Conservation (phyloP, 306 rosid species). For the Senna tora region DNA sequence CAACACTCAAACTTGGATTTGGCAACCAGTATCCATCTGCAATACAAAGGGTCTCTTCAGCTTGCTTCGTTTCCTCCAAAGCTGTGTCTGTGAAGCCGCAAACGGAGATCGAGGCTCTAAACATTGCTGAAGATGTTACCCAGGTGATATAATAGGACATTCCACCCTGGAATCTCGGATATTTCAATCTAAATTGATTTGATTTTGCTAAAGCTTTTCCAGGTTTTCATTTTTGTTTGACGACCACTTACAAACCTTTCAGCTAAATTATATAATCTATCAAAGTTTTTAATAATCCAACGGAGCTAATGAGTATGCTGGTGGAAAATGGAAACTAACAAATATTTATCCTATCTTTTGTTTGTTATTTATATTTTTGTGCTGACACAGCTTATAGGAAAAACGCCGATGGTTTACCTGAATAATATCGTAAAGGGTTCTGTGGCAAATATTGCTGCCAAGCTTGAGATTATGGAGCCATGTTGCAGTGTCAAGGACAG, state of each 20-base stretch:
- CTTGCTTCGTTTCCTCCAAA: slow-evolving; percentile 60
- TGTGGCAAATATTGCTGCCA: slow-evolving; percentile 91
- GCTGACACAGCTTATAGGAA: slow-evolving; percentile 83
- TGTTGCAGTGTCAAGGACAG: slow-evolving; percentile 99
- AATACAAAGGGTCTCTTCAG: slow-evolving; percentile 34
- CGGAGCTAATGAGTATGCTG: too few species aligned
- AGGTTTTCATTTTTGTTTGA: background rate
- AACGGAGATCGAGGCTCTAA: slow-evolving; percentile 76
- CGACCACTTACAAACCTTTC: too few species aligned
- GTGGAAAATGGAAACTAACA: slow-evolving; percentile 1
- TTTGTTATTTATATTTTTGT: slow-evolving; percentile 30
- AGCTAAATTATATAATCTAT: too few species aligned
- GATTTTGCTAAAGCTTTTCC: background rate
- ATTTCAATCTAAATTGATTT: too few species aligned
- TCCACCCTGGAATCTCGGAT: too few species aligned
- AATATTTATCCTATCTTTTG: background rate
- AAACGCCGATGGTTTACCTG: slow-evolving; percentile 98
- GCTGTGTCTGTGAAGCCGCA: slow-evolving; percentile 64
- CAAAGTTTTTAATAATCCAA: too few species aligned
- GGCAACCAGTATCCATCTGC: slow-evolving; percentile 10
- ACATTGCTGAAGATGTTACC: slow-evolving; percentile 87
- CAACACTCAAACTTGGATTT: slow-evolving; percentile 31
- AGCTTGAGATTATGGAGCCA: slow-evolving; percentile 99
- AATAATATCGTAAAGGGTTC: slow-evolving; percentile 77
- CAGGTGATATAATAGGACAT: slow-evolving; percentile 45